Percentiles rank a stretch among this genome's conserved stretches.
These are phyloP conservation scores for Thelonectria olida DNA, from an alignment of 2,329 filamentous ascomycete genomes.

Conservation along the genomic window DNA sequence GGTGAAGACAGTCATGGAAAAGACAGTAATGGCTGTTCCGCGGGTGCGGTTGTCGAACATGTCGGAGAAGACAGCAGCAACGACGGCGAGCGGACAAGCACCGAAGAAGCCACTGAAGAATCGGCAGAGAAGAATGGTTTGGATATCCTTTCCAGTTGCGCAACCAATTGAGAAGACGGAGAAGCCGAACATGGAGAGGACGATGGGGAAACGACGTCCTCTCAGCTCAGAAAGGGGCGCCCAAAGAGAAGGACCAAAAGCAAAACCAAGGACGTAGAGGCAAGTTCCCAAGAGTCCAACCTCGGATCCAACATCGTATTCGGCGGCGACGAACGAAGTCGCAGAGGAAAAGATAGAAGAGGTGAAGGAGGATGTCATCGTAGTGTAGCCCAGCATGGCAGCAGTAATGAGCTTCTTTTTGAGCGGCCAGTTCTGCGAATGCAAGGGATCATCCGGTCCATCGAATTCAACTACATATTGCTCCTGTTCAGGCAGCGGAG, in stretches of 20 bases:
- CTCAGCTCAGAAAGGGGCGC: slow-evolving; percentile 78
- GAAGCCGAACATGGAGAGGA: slow-evolving; percentile 73
- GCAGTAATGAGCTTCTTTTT: slow-evolving; percentile 79
- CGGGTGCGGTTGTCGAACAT: slow-evolving; percentile 73
- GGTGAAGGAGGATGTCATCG: slow-evolving; percentile 75
- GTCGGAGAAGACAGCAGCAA: slow-evolving; percentile 76
- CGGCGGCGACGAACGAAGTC: slow-evolving; percentile 61
- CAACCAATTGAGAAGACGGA: slow-evolving; percentile 73
- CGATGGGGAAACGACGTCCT: slow-evolving; percentile 71
- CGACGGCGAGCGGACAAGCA: slow-evolving; percentile 73
- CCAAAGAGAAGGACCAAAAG: slow-evolving; percentile 76
- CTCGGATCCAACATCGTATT: slow-evolving; percentile 69
- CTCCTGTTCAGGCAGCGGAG: slow-evolving; percentile 73
- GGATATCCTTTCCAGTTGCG: slow-evolving; percentile 73
- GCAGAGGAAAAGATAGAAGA: slow-evolving; percentile 80
- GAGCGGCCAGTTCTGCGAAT: slow-evolving; percentile 87
- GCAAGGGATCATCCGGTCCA: slow-evolving; percentile 82
- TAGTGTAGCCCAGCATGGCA: slow-evolving; percentile 77
- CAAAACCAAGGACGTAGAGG: slow-evolving; percentile 77
- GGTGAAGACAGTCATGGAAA: slow-evolving; percentile 65
- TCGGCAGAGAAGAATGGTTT: slow-evolving; percentile 74
- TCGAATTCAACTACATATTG: slow-evolving; percentile 88
- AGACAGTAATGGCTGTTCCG: slow-evolving; percentile 57
- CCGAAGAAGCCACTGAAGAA: slow-evolving; percentile 81
- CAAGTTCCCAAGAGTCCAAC: slow-evolving; percentile 73